A percentile compares a stretch with the other conserved stretches of the same genome.
Evolutionary conservation across 2,329 filamentous ascomycete species (phyloP).

Genomic region (Sporothrix pseudoabietina): DNA sequence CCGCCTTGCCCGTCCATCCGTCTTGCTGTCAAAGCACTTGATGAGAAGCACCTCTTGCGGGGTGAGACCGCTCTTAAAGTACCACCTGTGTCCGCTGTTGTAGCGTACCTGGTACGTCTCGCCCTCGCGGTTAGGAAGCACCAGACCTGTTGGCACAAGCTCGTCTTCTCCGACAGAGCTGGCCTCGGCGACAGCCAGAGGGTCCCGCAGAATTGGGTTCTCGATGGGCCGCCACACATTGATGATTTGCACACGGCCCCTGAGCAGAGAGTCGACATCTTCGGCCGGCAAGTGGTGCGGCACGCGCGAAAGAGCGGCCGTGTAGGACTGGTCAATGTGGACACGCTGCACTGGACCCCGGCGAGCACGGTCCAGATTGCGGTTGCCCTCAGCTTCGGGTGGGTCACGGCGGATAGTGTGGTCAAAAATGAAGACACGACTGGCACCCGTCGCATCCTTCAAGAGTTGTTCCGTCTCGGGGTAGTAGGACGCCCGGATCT

Average conservation of each 20-base stretch:
- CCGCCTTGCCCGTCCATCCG: slow-evolving; percentile 48
- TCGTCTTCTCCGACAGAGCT: slow-evolving; percentile 53
- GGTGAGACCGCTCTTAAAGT: slow-evolving; percentile 31
- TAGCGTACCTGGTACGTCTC: slow-evolving; percentile 48
- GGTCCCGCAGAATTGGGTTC: slow-evolving; percentile 53
- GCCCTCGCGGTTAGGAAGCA: slow-evolving; percentile 54
- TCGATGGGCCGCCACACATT: slow-evolving; percentile 57
- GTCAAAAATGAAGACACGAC: slow-evolving; percentile 62
- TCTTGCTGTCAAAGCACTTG: slow-evolving; percentile 40
- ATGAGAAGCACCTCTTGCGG: slow-evolving; percentile 34
- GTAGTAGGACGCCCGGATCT: slow-evolving; percentile 68
- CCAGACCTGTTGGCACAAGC: slow-evolving; percentile 52
- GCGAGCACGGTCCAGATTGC: slow-evolving; percentile 2
- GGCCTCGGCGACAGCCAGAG: slow-evolving; percentile 57
- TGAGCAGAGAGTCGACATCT: slow-evolving; percentile 48
- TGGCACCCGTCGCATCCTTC: slow-evolving; percentile 61
- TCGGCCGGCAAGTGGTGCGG: slow-evolving; percentile 49
- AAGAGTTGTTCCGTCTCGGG: slow-evolving; percentile 69
- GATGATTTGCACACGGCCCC: slow-evolving; percentile 56
- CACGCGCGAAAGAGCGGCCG: slow-evolving; percentile 46
- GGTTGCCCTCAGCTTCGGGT: slow-evolving; percentile 31
- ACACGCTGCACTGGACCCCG: slow-evolving; percentile 54
- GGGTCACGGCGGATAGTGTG: slow-evolving; percentile 55
- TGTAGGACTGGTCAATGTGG: slow-evolving; percentile 61
- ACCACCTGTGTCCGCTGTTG: slow-evolving; percentile 36